Percentiles rank a stretch among this genome's conserved stretches.
These are phyloP conservation scores for Oryza glumipatula DNA, from an alignment of 176 grass and related monocot genomes.

Conservation along the genomic window DNA sequence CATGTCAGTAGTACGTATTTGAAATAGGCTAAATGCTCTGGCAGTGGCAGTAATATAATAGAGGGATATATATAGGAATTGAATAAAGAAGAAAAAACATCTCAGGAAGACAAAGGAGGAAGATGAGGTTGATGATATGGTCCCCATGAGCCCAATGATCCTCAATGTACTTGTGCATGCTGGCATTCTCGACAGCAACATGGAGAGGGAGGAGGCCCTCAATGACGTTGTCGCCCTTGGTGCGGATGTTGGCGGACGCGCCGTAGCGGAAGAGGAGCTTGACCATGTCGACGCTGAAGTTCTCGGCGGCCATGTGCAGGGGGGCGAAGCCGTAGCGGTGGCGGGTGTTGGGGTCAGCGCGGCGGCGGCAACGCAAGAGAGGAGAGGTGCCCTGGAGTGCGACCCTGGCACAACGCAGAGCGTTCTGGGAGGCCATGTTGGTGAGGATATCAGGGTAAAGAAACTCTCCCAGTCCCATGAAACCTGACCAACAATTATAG, in stretches of 20 bases:
- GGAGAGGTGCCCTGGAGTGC: no score
- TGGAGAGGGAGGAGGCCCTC: not conserved
- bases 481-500: no score
- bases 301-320: not conserved
- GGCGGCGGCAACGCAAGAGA: not conserved
- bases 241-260: not conserved
- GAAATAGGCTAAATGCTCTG: not conserved
- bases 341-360: not conserved
- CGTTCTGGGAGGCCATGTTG: no score
- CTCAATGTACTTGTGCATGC: slow-evolving; percentile 30
- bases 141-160: not conserved
- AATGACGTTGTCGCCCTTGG: not conserved
- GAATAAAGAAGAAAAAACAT: not conserved
- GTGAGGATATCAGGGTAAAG: no score
- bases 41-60: not conserved
- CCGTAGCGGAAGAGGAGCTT: slow-evolving; percentile 1
- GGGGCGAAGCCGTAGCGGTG: not conserved
- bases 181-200: slow-evolving; percentile 9
- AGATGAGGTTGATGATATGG: not conserved
- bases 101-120: slow-evolving; percentile 24
- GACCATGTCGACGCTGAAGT: slow-evolving; percentile 14
- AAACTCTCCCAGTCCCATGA: no score
- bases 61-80: no score
- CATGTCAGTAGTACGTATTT: not conserved
- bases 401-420: no score